These are phyloP conservation scores for Malus sylvestris DNA, from an alignment of 306 rosid species.

Conservation along the genomic window DNA sequence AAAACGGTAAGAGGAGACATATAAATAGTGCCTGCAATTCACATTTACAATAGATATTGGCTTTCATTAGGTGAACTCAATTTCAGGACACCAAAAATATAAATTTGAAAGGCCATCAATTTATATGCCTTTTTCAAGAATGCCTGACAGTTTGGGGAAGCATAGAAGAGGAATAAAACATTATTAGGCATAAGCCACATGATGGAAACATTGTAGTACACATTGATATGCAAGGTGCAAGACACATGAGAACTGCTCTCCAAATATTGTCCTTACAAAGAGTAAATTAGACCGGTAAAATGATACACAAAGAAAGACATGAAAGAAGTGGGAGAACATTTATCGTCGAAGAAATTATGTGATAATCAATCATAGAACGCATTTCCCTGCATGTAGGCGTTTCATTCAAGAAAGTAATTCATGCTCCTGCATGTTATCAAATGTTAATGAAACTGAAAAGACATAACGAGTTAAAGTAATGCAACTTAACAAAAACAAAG, in stretches of 20 bases:
- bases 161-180: neutral
- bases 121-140: constrained; percentile 90
- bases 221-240: neutral
- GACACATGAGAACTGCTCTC: neutral
- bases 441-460: neutral
- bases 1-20: constrained; percentile 66
- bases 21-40: constrained; percentile 73
- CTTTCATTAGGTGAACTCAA: neutral
- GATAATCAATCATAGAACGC: neutral
- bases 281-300: neutral
- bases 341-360: neutral
- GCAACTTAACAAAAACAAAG: constrained; percentile 1
- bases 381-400: neutral
- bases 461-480: constrained; percentile 9
- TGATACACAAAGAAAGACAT: neutral
- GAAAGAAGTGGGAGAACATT: neutral
- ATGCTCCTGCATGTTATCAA: neutral
- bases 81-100: too few species aligned
- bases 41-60: constrained; percentile 15
- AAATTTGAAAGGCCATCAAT: constrained; percentile 48
- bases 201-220: neutral
- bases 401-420: neutral
- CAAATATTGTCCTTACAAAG: neutral
- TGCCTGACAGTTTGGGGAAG: constrained; percentile 47
- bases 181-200: constrained; percentile 11